These are phyloP conservation scores for Podila clonocystis DNA, from an alignment of 192 early-diverging fungal species.

Conservation along the genomic window DNA sequence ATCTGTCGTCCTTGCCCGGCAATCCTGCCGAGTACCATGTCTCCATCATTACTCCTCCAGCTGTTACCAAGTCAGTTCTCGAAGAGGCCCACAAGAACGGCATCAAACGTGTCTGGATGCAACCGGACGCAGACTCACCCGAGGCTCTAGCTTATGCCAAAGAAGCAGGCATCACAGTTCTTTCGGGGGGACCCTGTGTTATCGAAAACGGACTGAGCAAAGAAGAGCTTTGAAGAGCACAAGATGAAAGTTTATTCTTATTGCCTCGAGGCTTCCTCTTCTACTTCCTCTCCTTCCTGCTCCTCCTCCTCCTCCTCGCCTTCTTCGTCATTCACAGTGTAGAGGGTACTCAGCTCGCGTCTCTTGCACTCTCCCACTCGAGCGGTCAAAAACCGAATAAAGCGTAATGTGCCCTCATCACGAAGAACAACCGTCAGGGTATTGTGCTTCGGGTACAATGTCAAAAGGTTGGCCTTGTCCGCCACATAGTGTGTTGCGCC, in stretches of 20 bases:
- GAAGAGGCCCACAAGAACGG: constrained; percentile 67
- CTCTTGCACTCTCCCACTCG: constrained; percentile 44
- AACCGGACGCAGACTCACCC: constrained; percentile 71
- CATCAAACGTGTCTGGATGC: constrained; percentile 74
- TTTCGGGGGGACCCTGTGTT: constrained; percentile 75
- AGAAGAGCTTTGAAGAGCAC: constrained; percentile 1
- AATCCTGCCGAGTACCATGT: constrained; percentile 60
- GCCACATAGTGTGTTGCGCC: constrained; percentile 68
- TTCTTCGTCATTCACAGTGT: constrained; percentile 33
- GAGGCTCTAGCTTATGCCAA: constrained; percentile 59
- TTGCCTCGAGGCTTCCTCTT: constrained; percentile 6
- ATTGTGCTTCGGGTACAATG: constrained; percentile 61
- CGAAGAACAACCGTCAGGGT: constrained; percentile 65
- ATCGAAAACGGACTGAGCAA: constrained; percentile 58
- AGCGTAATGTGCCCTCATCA: constrained; percentile 62
- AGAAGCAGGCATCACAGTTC: constrained; percentile 57
- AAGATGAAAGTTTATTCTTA: not conserved
- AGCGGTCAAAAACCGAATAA: constrained; percentile 66
- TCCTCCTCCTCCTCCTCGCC: constrained; percentile 47
- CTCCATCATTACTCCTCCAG: constrained; percentile 79
- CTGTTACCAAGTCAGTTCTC: constrained; percentile 65
- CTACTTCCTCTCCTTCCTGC: constrained; percentile 7
- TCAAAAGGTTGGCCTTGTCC: constrained; percentile 59
- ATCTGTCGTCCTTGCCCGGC: constrained; percentile 50
- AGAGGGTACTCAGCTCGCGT: constrained; percentile 36